A percentile compares a stretch with the other conserved stretches of the same genome.
Evolutionary conservation across 2,329 filamentous ascomycete genomes (phyloP).

Genomic region (Botrytis byssoidea): DNA sequence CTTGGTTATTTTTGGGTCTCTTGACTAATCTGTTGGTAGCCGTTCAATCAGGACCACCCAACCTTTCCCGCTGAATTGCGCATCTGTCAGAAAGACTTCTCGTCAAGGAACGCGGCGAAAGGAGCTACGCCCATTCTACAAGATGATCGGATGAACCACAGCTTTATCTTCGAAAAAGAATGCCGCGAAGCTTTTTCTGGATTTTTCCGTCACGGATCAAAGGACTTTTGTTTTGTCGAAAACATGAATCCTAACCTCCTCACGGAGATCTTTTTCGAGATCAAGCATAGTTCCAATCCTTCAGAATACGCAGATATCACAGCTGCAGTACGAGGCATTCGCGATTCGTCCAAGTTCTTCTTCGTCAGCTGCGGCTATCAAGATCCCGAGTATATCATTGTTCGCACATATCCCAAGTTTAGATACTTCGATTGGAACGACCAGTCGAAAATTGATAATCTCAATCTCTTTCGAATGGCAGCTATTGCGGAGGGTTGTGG

Average conservation of each 20-base stretch:
- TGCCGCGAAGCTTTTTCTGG: neutral
- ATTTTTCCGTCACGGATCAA: neutral
- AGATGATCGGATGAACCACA: neutral
- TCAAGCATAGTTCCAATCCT: neutral
- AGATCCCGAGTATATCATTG: neutral
- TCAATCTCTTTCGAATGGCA: neutral
- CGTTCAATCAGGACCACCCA: constrained; percentile 1
- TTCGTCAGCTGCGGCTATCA: constrained; percentile 1
- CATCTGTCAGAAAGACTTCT: neutral
- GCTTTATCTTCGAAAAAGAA: neutral
- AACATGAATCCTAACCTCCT: neutral
- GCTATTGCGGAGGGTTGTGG: constrained; percentile 4
- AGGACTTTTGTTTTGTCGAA: constrained; percentile 5
- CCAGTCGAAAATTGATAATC: neutral
- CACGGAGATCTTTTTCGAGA: neutral
- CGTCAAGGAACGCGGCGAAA: neutral
- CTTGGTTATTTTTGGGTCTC: neutral
- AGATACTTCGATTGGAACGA: constrained; percentile 1
- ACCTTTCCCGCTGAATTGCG: neutral
- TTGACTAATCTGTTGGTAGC: neutral
- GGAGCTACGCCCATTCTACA: neutral
- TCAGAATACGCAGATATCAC: constrained; percentile 8
- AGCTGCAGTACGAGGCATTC: neutral
- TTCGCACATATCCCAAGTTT: neutral
- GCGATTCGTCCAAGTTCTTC: neutral